These are phyloP conservation scores for Debaryomyces tyrocola DNA, from an alignment of 805 yeast species.

Conservation along the genomic window DNA sequence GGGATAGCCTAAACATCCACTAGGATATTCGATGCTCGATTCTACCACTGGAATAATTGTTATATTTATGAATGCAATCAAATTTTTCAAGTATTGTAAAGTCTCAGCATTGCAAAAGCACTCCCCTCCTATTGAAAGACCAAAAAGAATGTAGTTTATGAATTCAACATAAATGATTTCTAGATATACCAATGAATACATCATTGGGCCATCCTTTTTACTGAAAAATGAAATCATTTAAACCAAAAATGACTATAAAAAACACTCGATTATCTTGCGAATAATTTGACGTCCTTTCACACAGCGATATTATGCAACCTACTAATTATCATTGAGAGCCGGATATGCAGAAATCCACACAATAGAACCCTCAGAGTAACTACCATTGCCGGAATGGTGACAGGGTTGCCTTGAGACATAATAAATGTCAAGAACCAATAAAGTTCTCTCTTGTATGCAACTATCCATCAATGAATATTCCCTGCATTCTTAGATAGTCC, in stretches of 20 bases:
- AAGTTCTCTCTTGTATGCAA: not conserved
- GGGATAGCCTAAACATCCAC: constrained; percentile 7
- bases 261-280: too few relatives aligned
- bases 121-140: not conserved
- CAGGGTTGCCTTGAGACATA: not conserved
- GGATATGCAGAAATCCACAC: not conserved
- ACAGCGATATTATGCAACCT: not conserved
- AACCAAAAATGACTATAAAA: not conserved
- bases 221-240: constrained; percentile 2
- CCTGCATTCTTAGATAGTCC: not conserved
- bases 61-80: too few relatives aligned
- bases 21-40: not conserved
- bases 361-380: not conserved
- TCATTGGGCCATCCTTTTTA: not conserved
- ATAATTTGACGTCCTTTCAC: not conserved
- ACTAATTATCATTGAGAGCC: not conserved
- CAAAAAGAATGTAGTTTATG: not conserved
- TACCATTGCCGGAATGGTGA: not conserved
- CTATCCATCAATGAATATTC: too few relatives aligned
- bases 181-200: too few relatives aligned
- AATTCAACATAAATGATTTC: constrained; percentile 6
- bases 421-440: not conserved
- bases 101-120: not conserved
- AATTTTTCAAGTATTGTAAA: too few relatives aligned
- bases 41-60: not conserved